Evolutionary conservation across 331 rosid species (phyloP).

Genomic region (Acacia concinna): DNA sequence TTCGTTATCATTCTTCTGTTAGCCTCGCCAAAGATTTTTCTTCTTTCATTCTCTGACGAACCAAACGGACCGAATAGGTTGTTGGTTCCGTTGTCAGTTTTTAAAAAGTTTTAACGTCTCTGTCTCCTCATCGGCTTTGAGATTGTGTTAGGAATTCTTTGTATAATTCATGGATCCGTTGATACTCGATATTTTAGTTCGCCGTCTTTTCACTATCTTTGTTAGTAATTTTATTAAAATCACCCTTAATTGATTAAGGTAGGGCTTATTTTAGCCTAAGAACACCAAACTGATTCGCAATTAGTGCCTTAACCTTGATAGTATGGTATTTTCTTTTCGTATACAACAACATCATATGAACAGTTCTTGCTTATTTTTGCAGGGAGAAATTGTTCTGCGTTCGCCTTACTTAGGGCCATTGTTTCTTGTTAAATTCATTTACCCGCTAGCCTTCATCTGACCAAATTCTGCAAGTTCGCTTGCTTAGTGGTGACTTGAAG

Average conservation of each 20-base stretch:
- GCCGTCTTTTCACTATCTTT: neutral
- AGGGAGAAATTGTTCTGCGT: constrained; percentile 43
- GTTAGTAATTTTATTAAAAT: neutral
- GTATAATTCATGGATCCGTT: neutral
- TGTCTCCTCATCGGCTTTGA: neutral
- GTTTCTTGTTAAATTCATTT: constrained; percentile 1
- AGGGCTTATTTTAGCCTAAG: constrained; percentile 13
- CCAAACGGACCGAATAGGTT: constrained; percentile 11
- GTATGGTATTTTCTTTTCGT: neutral
- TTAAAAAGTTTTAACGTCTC: neutral
- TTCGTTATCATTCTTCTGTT: neutral
- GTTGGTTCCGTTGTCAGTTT: neutral
- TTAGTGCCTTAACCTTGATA: neutral
- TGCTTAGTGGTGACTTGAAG: neutral
- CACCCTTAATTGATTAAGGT: neutral
- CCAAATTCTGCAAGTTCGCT: constrained; percentile 18
- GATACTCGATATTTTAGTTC: neutral
- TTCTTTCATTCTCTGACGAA: neutral
- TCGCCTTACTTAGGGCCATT: constrained; percentile 17
- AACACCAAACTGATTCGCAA: neutral
- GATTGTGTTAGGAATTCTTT: neutral
- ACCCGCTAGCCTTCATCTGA: neutral
- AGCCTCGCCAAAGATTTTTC: neutral
- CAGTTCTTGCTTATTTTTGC: constrained; percentile 32
- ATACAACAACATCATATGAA: neutral